Evolutionary conservation across 2,329 filamentous ascomycete species (phyloP), one percentile per base, ranked within the genome.

Genomic region (Aspergillus puulaauensis): DNA sequence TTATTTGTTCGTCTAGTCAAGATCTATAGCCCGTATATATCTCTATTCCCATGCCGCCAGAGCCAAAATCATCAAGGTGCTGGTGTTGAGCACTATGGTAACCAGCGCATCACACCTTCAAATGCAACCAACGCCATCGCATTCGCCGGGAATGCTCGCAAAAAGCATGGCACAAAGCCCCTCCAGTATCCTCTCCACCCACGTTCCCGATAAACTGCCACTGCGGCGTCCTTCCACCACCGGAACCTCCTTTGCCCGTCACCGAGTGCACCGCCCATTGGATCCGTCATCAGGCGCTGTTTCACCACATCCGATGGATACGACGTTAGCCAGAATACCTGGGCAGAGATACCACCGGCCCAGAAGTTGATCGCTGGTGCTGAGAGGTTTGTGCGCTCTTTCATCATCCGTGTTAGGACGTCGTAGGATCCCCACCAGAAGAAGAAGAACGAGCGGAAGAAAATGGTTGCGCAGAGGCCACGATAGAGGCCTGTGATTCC

Each of bases 341-440:
- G 95, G 0, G 95, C 95, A 48, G 89, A 93, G 52, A 98, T 78
- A 0, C 95, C 95, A 3, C 95, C 95, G 0, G 95, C 93, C 93
- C 93, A 98, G 79, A 99, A 99, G 73, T 98, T 98, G 69, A 98
- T 82, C 1, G 87, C 87, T 0, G 95, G 91, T 0, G 86, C 85
- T 54, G 89, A 89, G 54, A 97, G 78, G 12, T 66, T 75, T 2
- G 93, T 96, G 66, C 86, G 80, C 17, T 84, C 75, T 54, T 84
- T 80, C 70, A 98, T 79, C 58, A 82, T 77, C 21, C 85, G 82
- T 5, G 90, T 90, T 65, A 98, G 83, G 31, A 96, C 66, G 68
- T 97, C 93, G 79, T 99, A 99, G 59, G 87, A 90, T n/a, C 88
- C 87, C 95, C 95, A 99, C 93, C 93, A 98, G 79, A 89, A 95